A percentile compares a stretch with the other conserved stretches of the same genome.
Evolutionary conservation across 1,139 yeast species (phyloP).

Genomic region (Lodderomyces parapsilosis): DNA sequence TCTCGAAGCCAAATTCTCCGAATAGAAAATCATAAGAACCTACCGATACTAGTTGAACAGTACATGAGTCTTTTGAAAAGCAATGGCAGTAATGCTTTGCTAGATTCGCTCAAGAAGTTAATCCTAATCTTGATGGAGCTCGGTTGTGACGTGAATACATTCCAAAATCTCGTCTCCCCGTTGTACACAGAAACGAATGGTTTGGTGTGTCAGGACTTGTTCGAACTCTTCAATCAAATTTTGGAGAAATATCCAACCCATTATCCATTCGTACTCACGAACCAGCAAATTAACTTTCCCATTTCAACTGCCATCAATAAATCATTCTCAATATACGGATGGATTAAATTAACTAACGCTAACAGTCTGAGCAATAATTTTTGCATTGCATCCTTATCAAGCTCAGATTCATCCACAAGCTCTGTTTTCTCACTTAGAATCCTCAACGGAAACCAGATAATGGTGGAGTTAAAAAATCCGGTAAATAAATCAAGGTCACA

Average conservation of each 20-base stretch:
- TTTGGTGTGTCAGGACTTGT: conserved; percentile 16
- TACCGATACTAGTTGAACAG: background rate
- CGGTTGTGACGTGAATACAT: conserved; percentile 30
- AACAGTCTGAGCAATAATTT: conserved; percentile 18
- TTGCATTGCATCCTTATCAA: conserved; percentile 29
- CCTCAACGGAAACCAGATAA: conserved; percentile 30
- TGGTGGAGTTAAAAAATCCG: conserved; percentile 29
- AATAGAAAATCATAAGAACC: conserved; percentile 1
- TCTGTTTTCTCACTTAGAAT: conserved; percentile 26
- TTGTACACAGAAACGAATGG: conserved; percentile 15
- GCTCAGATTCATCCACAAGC: conserved; percentile 10
- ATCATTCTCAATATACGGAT: conserved; percentile 32
- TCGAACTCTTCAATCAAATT: conserved; percentile 26
- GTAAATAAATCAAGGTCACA: conserved; percentile 27
- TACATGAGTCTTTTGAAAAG: conserved; percentile 15
- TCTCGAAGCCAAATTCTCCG: background rate
- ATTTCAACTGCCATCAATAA: conserved; percentile 19
- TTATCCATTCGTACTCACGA: conserved; percentile 30
- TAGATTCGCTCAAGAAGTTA: conserved; percentile 22
- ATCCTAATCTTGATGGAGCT: conserved; percentile 31
- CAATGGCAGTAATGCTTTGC: no score
- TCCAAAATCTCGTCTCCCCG: conserved; percentile 20
- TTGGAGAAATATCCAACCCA: conserved; percentile 26
- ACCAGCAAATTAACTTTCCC: conserved; percentile 23
- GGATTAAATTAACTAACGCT: conserved; percentile 30